Evolutionary conservation across 768 basidiomycete species (phyloP).

Genomic region (Lactifluus hygrophoroides): DNA sequence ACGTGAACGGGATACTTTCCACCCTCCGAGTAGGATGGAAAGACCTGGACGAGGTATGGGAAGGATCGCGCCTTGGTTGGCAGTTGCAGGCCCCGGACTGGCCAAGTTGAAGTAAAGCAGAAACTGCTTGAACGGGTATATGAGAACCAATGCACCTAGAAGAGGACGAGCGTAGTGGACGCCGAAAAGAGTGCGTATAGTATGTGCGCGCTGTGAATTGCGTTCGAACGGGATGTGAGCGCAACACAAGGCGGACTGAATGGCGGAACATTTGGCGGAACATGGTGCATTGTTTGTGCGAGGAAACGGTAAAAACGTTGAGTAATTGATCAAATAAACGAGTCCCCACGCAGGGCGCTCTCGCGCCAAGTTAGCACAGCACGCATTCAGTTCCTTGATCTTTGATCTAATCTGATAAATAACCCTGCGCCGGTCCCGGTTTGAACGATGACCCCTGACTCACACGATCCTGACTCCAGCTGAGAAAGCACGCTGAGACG

Average conservation of each 20-base stretch:
- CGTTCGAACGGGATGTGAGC: background rate
- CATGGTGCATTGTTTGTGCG: conserved; percentile 15
- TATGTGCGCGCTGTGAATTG: background rate
- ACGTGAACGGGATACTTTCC: conserved; percentile 26
- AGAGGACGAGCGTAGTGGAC: background rate
- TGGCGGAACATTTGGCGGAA: conserved; percentile 4
- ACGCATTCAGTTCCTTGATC: no score
- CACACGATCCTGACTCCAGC: background rate
- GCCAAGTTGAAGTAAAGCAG: conserved; percentile 4
- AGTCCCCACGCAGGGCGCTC: background rate
- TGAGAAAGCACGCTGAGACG: background rate
- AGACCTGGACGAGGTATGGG: background rate
- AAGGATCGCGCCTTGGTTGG: background rate
- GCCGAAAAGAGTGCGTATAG: conserved; percentile 1
- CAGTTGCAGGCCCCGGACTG: no score
- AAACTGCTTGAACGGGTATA: conserved; percentile 9
- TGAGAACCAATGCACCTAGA: background rate
- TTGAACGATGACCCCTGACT: background rate
- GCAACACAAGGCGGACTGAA: conserved; percentile 1
- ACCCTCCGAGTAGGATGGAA: conserved; percentile 37
- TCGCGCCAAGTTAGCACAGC: background rate
- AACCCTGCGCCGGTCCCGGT: background rate
- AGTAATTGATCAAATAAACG: background rate
- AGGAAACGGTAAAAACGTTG: background rate
- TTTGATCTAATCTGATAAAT: background rate